These are phyloP conservation scores for Sordaria brevicollis DNA, from an alignment of 495 filamentous ascomycete genomes.

Conservation along the genomic window DNA sequence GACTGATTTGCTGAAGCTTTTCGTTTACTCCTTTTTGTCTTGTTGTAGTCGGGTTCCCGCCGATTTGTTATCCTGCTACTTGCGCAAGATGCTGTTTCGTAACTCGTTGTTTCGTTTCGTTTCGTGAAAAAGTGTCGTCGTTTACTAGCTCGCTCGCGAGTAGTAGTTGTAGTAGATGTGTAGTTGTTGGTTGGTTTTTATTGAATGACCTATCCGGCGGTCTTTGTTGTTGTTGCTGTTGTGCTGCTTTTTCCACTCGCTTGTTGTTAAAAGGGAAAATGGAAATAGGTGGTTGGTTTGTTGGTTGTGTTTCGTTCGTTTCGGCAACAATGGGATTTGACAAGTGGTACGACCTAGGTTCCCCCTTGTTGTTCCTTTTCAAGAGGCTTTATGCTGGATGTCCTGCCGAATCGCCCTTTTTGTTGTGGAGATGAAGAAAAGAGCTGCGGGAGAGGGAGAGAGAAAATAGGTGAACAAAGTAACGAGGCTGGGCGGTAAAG, in stretches of 20 bases:
- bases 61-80: neutral
- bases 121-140: neutral
- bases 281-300: neutral
- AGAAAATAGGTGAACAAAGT: neutral
- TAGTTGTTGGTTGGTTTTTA: neutral
- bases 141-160: neutral
- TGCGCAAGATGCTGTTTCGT: neutral
- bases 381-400: neutral
- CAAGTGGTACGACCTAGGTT: neutral
- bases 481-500: neutral
- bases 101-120: neutral
- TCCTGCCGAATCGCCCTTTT: neutral
- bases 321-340: neutral
- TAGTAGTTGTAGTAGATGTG: no score
- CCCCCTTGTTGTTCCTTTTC: neutral
- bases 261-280: no score
- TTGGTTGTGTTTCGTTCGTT: neutral
- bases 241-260: neutral
- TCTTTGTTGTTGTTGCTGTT: neutral
- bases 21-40: neutral
- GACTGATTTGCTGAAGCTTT: conserved; percentile 6
- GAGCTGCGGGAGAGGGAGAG: neutral
- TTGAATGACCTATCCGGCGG: neutral
- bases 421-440: neutral
- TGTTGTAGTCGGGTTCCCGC: neutral